A percentile compares a stretch with the other conserved stretches of the same genome.
Evolutionary conservation across 176 grass and related monocot genomes (phyloP).

Genomic region (Avena eriantha): DNA sequence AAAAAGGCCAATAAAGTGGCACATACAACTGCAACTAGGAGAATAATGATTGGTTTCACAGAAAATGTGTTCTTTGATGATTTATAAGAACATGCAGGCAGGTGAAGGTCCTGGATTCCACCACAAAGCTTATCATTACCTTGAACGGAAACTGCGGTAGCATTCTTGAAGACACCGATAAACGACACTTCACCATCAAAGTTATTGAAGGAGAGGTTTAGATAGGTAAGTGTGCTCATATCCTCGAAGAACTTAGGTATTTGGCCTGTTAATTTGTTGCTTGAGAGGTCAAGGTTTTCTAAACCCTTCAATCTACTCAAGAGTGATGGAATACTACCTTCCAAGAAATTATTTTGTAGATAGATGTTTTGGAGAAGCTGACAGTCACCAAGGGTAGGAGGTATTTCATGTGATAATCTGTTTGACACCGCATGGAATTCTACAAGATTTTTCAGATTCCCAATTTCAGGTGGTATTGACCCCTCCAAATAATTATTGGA

Average conservation of each 20-base stretch:
- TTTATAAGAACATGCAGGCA: slow-evolving; percentile 32
- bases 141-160: slow-evolving; percentile 36
- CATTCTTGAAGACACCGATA: slow-evolving; percentile 41
- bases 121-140: slow-evolving; percentile 57
- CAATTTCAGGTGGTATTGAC: too few relatives aligned
- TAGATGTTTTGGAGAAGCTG: too few relatives aligned
- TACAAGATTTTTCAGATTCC: too few relatives aligned
- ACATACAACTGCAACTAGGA: background rate
- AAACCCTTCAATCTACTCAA: too few relatives aligned
- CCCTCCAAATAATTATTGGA: too few relatives aligned
- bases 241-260: background rate
- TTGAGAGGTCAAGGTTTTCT: too few relatives aligned
- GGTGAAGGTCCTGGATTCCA: slow-evolving; percentile 11
- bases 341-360: too few relatives aligned
- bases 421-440: too few relatives aligned
- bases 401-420: too few relatives aligned
- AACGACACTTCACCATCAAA: slow-evolving; percentile 48
- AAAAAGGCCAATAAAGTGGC: background rate
- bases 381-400: too few relatives aligned
- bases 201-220: slow-evolving; percentile 50
- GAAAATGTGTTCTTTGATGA: slow-evolving; percentile 10
- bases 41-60: background rate
- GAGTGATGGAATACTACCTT: too few relatives aligned
- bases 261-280: too few relatives aligned
- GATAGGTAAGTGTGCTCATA: background rate